Evolutionary conservation across 495 filamentous ascomycete genomes (phyloP), one percentile per base, ranked within the genome.

Genomic region (Umbilicaria muhlenbergii): DNA sequence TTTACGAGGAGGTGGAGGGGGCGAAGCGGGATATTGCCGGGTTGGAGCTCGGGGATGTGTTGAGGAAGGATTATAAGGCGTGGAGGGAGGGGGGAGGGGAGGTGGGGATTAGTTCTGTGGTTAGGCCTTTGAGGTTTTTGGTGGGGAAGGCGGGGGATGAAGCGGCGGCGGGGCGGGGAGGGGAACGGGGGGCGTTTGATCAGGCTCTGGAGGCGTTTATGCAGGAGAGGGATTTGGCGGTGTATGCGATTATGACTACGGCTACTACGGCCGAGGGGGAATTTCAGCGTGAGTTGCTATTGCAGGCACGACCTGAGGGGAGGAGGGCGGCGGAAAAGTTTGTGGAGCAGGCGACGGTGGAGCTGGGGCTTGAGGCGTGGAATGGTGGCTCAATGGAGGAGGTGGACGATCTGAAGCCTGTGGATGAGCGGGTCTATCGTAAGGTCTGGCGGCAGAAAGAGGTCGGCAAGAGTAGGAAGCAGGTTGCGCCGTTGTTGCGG

Each of bases 41-140:
- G 3, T 62, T 98, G 46, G 70, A 66, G 2, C 55, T 91, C 45
- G 58, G 73, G 3, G 92, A 95, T 48, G 70, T 94, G 13, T 57
- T 95, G 38, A 70, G 79, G 44, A 88, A 92, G 50, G 91, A 98
- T 59, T 98, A 91, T 61, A 98, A 98, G 62, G 72, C 81, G 44
- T 98, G 88, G 87, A 62, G 53, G 4, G 86, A 85, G 52, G 46
- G 53, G 15, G 60, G 46, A 1, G 39, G 73, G 24, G 70, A 63
- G 15, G 59, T 98, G 8, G 91, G 91, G 1, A 81, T 94, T 38
- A 81, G 78, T 38, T 75, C 75, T 11, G 68, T 83, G 4, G 76
- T 88, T 21, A 80, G 78, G 51, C 67, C 76, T 0, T 62, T 95
- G 8, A 57, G 59, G 0, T 84, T 74, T 58, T 55, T 88, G 31